phyloP scores from a whole-genome alignment of 2,329 filamentous ascomycete genomes.

The Fusarium sterilihyphosum region DNA sequence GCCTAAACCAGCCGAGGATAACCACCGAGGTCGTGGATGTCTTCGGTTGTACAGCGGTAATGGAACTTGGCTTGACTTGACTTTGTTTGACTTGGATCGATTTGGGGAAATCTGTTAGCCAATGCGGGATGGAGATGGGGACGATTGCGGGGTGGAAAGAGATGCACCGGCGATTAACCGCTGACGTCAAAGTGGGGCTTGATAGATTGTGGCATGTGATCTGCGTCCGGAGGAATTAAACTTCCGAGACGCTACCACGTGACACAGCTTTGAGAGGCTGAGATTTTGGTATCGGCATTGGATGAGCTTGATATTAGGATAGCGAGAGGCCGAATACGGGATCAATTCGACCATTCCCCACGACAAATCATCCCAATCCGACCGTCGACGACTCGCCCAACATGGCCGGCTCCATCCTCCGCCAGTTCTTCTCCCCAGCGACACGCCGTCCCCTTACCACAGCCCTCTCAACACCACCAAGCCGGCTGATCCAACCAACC shows the following conservation, averaged over 20 bases:
- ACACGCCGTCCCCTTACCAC: conserved; percentile 42
- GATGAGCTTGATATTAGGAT: conserved; percentile 20
- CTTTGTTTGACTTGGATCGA: background rate
- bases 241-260: conserved; percentile 11
- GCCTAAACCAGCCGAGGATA: conserved; percentile 43
- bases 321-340: conserved; percentile 25
- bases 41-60: conserved; percentile 34
- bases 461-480: conserved; percentile 25
- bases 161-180: conserved; percentile 42
- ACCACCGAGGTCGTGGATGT: conserved; percentile 31
- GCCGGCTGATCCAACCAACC: conserved; percentile 40
- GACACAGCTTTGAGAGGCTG: conserved; percentile 28
- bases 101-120: conserved; percentile 7
- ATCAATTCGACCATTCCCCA: conserved; percentile 12
- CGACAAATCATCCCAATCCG: background rate
- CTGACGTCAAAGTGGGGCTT: conserved; percentile 38
- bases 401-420: conserved; percentile 51
- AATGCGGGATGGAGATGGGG: conserved; percentile 4
- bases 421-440: conserved; percentile 49
- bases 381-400: conserved; percentile 38
- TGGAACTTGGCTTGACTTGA: conserved; percentile 3
- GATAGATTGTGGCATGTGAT: conserved; percentile 37
- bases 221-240: conserved; percentile 8
- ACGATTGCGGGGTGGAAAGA: background rate
- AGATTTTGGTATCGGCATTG: conserved; percentile 39